A percentile compares a stretch with the other conserved stretches of the same genome.
Conservation (phyloP, 345 rosid genomes). For the Aquilaria yunnanensis region DNA sequence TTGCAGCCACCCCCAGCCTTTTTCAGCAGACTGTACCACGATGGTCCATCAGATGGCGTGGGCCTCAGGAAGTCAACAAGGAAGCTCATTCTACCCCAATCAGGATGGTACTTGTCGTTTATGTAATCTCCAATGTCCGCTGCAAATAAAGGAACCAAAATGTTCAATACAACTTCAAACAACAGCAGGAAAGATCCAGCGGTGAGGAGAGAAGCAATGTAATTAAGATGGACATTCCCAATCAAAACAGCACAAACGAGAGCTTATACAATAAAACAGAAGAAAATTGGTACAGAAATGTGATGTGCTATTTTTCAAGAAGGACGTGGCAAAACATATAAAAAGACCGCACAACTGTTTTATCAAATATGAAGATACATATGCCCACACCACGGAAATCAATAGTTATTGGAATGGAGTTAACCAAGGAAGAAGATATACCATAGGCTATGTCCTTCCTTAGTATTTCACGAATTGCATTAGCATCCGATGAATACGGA, state of each 20-base stretch:
- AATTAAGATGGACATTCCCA: background rate
- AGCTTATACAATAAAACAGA: background rate
- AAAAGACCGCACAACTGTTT: background rate
- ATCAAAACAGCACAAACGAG: background rate
- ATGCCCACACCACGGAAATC: background rate
- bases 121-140: conserved; percentile 39
- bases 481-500: conserved; percentile 71
- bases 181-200: background rate
- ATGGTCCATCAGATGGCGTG: conserved; percentile 49
- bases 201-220: background rate
- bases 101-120: conserved; percentile 50
- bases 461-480: conserved; percentile 57
- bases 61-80: conserved; percentile 82
- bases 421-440: conserved; percentile 14
- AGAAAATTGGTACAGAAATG: background rate
- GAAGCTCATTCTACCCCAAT: conserved; percentile 88
- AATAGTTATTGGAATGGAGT: background rate
- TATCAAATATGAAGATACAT: background rate
- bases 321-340: background rate
- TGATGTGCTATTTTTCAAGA: background rate
- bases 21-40: conserved; percentile 73
- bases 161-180: conserved; percentile 4
- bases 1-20: conserved; percentile 98
- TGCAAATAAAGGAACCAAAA: conserved; percentile 20
- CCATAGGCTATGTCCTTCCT: conserved; percentile 60